These are phyloP conservation scores for Furculomyces boomerangus DNA, from an alignment of 371 early-diverging fungal species.

Conservation along the genomic window DNA sequence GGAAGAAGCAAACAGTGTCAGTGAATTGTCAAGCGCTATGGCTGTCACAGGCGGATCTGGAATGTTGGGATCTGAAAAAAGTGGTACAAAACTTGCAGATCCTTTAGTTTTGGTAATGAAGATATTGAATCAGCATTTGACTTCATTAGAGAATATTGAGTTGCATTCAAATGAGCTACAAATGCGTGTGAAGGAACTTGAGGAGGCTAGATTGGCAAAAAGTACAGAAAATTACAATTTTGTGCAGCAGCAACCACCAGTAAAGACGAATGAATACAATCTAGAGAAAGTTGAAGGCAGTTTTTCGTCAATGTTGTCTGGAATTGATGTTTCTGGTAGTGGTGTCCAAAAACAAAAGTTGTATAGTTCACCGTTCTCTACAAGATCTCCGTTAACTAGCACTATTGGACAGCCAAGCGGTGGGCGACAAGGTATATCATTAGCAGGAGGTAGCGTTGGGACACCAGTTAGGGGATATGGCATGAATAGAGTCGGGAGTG, in stretches of 20 bases:
- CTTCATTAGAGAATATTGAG: conserved; percentile 83
- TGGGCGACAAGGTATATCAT: no score
- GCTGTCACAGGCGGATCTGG: conserved; percentile 21
- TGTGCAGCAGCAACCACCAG: neutral
- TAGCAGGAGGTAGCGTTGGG: no score
- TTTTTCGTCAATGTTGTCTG: no score
- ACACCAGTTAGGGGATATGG: no score
- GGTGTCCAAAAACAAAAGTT: no score
- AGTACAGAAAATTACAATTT: neutral
- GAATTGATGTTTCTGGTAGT: no score
- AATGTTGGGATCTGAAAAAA: conserved; percentile 20
- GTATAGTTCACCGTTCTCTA: no score
- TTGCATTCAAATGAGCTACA: conserved; percentile 15
- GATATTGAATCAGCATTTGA: conserved; percentile 75
- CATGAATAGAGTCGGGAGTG: no score
- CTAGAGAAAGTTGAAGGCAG: neutral
- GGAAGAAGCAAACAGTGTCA: conserved; percentile 58
- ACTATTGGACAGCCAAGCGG: no score
- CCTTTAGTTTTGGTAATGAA: conserved; percentile 59
- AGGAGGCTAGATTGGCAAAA: neutral
- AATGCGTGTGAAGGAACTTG: conserved; percentile 10
- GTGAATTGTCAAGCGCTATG: conserved; percentile 12
- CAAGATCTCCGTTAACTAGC: no score
- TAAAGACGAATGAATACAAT: neutral
- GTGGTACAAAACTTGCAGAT: conserved; percentile 20